Percentiles rank a stretch among this genome's conserved stretches.
These are phyloP conservation scores for Aspergillus amoenus DNA, from an alignment of 2,329 filamentous ascomycete species.

Conservation along the genomic window DNA sequence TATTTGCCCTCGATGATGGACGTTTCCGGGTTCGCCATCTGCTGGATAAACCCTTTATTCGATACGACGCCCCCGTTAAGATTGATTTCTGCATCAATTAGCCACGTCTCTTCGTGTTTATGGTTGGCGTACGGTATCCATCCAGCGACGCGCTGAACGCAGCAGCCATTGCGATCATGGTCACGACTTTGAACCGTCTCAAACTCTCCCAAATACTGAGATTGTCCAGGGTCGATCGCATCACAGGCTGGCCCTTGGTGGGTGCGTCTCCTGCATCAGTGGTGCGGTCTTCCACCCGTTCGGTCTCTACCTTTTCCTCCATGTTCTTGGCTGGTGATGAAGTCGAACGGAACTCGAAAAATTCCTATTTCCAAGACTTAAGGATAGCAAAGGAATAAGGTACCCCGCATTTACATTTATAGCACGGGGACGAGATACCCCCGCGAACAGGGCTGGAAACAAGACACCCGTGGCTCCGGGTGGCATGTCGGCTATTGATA, in stretches of 20 bases:
- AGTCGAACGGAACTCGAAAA: not conserved
- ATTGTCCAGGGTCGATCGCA: constrained; percentile 41
- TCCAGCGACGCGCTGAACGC: constrained; percentile 45
- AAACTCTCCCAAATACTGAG: constrained; percentile 41
- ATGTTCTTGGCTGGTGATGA: not conserved
- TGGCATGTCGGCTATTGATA: not conserved
- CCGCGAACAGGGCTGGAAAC: not conserved
- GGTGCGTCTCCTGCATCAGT: not conserved
- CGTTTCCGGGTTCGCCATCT: constrained; percentile 32
- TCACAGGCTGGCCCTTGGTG: constrained; percentile 16
- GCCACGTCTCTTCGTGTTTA: too few species aligned
- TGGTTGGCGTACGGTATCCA: constrained; percentile 39
- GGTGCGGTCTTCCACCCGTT: constrained; percentile 2
- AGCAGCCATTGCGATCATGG: constrained; percentile 40
- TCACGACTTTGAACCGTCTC: constrained; percentile 35
- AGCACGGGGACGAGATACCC: not conserved
- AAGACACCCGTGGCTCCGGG: not conserved
- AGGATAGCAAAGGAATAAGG: not conserved
- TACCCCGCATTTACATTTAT: not conserved
- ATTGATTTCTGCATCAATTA: constrained; percentile 25
- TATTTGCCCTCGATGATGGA: constrained; percentile 37
- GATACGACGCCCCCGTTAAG: constrained; percentile 42
- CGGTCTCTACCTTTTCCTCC: not conserved
- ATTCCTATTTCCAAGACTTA: not conserved
- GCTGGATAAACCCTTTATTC: constrained; percentile 43